Evolutionary conservation across 1,284 basidiomycete genomes (phyloP), one percentile per base, ranked within the genome.

Genomic region (Pterulicium gracile): DNA sequence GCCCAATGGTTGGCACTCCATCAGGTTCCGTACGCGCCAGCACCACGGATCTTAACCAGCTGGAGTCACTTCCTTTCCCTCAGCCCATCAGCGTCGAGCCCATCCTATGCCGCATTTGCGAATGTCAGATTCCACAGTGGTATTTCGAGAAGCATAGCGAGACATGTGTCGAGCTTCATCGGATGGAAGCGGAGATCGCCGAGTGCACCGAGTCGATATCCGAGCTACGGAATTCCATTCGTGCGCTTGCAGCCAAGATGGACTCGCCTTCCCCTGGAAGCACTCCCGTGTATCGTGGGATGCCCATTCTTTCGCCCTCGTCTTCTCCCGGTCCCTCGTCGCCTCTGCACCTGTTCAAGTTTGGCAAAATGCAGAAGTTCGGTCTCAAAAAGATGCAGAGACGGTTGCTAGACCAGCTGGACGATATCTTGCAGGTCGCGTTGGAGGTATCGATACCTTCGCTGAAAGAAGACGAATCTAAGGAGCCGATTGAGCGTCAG

Each of bases 121-220:
- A 99, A 66, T 82, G 88, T 57, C 85, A 89, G 56, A 87, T 98
- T 47, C 94, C 96, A 1, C 88, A 95, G 49, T 98, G 96, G 94
- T 99, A 95, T 70, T 99, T 99, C 61, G 96, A 98, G 67, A 98
- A 98, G 69, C 96, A 99, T 70, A 98, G 94, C 72, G 96, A 98
- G 67, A 98, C 95, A 7, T 99, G 96, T 62, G 91, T 84, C 56
- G 96, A 98, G 65, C 86, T 92, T 1, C 96, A 99, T 64, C 83
- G 92, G 40, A 73, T 98, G 52, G 96, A 98, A 65, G 92, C 95
- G 35, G 93, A 97, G 65, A 93, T 98, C 51, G 70, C 77, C 22
- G 88, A 93, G 58, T 90, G 86, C 68, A 96, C 98, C 66, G 96
- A 99, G 61, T 84, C 82, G 20, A 84, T 98, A 47, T 66, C 73